Conservation (phyloP, 768 basidiomycete species). For the Hygrophorus pudorinus region DNA sequence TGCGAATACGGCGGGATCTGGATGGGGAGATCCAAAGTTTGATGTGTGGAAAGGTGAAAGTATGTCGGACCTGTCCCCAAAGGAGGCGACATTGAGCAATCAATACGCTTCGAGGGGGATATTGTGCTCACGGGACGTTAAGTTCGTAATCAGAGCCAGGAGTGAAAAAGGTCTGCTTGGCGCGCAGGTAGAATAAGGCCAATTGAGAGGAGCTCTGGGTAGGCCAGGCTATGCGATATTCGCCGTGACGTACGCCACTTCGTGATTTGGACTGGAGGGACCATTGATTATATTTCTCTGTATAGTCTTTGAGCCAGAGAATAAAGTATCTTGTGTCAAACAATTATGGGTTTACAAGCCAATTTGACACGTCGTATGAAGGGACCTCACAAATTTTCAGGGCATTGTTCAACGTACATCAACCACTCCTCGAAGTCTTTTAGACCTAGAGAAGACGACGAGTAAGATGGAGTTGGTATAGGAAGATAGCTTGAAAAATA, state of each 20-base stretch:
- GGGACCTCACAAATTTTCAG: constrained; percentile 58
- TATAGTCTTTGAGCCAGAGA: constrained; percentile 77
- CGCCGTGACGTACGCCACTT: constrained; percentile 17
- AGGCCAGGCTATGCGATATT: constrained; percentile 26
- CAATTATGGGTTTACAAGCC: constrained; percentile 3
- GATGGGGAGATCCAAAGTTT: constrained; percentile 34
- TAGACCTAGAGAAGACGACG: constrained; percentile 30
- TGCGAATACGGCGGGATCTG: constrained; percentile 55
- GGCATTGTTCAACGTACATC: constrained; percentile 62
- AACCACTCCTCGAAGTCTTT: constrained; percentile 53
- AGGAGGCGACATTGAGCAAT: too few species aligned
- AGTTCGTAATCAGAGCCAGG: constrained; percentile 65
- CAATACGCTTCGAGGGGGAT: too few species aligned
- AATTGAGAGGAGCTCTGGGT: constrained; percentile 42
- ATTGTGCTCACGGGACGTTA: constrained; percentile 33
- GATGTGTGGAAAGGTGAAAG: constrained; percentile 48
- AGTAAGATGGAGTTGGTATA: not conserved
- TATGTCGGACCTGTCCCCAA: constrained; percentile 31
- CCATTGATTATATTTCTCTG: constrained; percentile 36
- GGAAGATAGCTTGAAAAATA: constrained; percentile 4
- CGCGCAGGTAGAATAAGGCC: constrained; percentile 68
- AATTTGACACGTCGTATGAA: not conserved
- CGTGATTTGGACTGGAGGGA: constrained; percentile 24
- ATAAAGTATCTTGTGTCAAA: constrained; percentile 52
- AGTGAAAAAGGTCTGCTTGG: constrained; percentile 74